Evolutionary conservation across 2,329 filamentous ascomycete genomes (phyloP).

Genomic region (Aspergillus luchuensis): DNA sequence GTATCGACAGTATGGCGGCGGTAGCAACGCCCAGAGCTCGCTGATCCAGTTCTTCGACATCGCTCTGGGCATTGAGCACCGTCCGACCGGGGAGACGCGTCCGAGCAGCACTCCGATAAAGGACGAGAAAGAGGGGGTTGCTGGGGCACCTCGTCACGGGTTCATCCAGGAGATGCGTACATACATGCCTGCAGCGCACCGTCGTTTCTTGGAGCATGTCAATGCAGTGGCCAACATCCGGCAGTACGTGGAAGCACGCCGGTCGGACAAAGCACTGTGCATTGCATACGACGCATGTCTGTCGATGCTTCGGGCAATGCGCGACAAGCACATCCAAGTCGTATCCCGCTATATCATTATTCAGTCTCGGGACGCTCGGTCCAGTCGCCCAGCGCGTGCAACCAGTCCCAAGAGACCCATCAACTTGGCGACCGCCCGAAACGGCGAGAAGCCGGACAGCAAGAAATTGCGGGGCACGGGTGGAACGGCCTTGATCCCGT

Average conservation of each 20-base stretch:
- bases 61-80: conserved; percentile 83
- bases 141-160: conserved; percentile 67
- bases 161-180: conserved; percentile 96
- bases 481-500: conserved; percentile 89
- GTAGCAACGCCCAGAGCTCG: conserved; percentile 95
- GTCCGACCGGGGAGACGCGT: conserved; percentile 74
- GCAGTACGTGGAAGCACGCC: conserved; percentile 70
- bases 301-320: conserved; percentile 72
- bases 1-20: conserved; percentile 85
- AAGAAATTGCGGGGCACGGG: conserved; percentile 83
- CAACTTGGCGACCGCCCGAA: conserved; percentile 56
- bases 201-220: conserved; percentile 83
- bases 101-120: conserved; percentile 39
- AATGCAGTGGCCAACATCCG: conserved; percentile 81
- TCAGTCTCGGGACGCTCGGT: conserved; percentile 73
- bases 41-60: conserved; percentile 98
- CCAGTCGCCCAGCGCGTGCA: conserved; percentile 59
- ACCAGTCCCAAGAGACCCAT: conserved; percentile 53
- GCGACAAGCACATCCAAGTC: conserved; percentile 94
- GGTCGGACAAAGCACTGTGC: conserved; percentile 65
- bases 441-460: conserved; percentile 44
- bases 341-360: conserved; percentile 94
- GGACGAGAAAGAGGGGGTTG: conserved; percentile 46
- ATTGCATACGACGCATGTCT: conserved; percentile 91
- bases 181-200: conserved; percentile 95